A percentile compares a stretch with the other conserved stretches of the same genome.
phyloP scores from a whole-genome alignment of 2,329 filamentous ascomycete species.

The Domatiomyces catenatus region DNA sequence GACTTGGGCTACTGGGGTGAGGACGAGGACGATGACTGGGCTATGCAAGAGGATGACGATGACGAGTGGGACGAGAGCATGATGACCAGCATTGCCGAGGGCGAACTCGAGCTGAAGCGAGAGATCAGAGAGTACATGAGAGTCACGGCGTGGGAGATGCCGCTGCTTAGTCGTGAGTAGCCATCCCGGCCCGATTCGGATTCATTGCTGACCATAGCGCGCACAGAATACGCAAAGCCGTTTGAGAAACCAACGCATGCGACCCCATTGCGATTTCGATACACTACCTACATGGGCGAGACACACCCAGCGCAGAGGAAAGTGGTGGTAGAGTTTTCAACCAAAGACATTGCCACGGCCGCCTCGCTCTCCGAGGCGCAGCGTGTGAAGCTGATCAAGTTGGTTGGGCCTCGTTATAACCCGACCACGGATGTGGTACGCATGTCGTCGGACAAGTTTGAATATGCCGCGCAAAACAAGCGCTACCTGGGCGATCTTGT shows the following conservation, averaged over 20 bases:
- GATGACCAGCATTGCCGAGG: conserved; percentile 67
- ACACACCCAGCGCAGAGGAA: conserved; percentile 80
- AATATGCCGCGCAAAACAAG: conserved; percentile 90
- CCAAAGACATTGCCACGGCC: conserved; percentile 43
- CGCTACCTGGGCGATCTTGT: conserved; percentile 75
- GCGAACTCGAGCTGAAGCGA: conserved; percentile 72
- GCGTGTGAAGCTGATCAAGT: conserved; percentile 68
- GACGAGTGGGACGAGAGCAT: conserved; percentile 56
- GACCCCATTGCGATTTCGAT: conserved; percentile 77
- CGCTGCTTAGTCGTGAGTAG: conserved; percentile 64
- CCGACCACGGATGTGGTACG: conserved; percentile 65
- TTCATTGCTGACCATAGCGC: conserved; percentile 8
- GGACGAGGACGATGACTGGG: conserved; percentile 31
- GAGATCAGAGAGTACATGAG: conserved; percentile 80
- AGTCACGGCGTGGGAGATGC: conserved; percentile 89
- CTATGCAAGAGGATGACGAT: conserved; percentile 36
- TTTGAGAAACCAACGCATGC: conserved; percentile 53
- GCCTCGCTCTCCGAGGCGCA: conserved; percentile 49
- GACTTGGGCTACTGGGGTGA: conserved; percentile 30
- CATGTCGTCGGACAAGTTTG: conserved; percentile 81
- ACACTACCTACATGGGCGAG: conserved; percentile 93
- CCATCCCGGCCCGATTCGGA: conserved; percentile 1
- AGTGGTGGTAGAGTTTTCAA: conserved; percentile 81
- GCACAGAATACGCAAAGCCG: conserved; percentile 62
- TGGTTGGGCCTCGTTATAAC: conserved; percentile 75